These are phyloP conservation scores for Talaromyces amestolkiae DNA, from an alignment of 2,329 filamentous ascomycete genomes.

Conservation along the genomic window DNA sequence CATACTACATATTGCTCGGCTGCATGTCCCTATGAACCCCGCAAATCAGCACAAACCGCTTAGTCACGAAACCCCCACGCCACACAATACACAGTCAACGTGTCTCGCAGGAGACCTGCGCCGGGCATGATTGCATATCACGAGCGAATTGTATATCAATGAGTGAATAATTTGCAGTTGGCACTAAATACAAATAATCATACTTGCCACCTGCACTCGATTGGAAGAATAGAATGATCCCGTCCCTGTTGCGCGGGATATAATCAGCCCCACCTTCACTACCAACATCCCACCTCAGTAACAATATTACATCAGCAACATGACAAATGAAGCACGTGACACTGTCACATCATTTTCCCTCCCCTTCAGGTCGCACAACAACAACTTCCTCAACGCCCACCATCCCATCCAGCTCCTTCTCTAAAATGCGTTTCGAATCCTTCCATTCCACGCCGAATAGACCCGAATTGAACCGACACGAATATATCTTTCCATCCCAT, in stretches of 20 bases:
- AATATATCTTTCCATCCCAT: slow-evolving; percentile 40
- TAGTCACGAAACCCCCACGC: slow-evolving; percentile 10
- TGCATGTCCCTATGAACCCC: not conserved
- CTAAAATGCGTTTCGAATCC: slow-evolving; percentile 46
- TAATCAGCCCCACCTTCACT: not conserved
- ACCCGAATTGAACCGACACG: slow-evolving; percentile 59
- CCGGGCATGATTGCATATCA: not conserved
- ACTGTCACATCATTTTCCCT: not conserved
- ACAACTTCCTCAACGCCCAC: slow-evolving; percentile 35
- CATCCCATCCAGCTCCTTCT: slow-evolving; percentile 36
- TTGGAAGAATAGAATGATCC: not conserved
- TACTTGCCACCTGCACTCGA: not conserved
- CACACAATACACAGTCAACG: not conserved
- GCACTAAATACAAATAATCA: not conserved
- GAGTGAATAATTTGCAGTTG: not conserved
- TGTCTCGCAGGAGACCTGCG: not conserved
- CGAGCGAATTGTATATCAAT: not conserved
- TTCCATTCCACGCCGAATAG: slow-evolving; percentile 57
- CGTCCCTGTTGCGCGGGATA: not conserved
- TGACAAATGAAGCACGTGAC: slow-evolving; percentile 3
- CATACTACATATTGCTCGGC: not conserved
- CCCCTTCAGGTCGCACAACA: slow-evolving; percentile 32
- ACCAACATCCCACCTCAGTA: not conserved
- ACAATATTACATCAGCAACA: not conserved
- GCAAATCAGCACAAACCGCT: not conserved